Percentiles rank a stretch among this genome's conserved stretches.
Evolutionary conservation across 2,329 filamentous ascomycete species (phyloP).

Genomic region (Fusarium mangiferae): DNA sequence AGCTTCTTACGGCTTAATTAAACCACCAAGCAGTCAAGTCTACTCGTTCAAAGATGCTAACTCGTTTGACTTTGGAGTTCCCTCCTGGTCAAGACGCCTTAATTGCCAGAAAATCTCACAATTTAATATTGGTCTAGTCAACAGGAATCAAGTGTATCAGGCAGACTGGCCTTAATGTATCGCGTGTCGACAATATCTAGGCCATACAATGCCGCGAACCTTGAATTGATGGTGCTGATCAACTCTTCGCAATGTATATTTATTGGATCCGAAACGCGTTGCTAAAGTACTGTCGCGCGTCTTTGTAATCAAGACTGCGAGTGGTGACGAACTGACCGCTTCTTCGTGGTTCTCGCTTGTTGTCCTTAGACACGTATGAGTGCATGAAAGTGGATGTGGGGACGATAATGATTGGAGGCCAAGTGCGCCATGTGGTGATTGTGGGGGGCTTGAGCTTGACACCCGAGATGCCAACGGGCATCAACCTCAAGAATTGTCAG

Average conservation of each 20-base stretch:
- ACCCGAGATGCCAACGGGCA: background rate
- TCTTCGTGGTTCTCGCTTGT: background rate
- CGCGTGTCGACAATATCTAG: rapidly evolving
- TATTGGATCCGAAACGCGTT: background rate
- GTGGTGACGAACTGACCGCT: background rate
- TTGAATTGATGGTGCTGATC: rapidly evolving
- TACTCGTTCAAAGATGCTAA: rapidly evolving
- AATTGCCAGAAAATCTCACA: rapidly evolving
- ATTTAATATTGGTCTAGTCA: rapidly evolving
- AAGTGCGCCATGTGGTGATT: slow-evolving; percentile 2
- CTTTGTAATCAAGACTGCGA: rapidly evolving
- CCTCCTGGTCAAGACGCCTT: rapidly evolving
- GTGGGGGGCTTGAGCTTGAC: background rate
- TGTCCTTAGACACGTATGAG: slow-evolving; percentile 20
- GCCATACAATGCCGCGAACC: rapidly evolving
- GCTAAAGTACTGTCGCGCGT: background rate
- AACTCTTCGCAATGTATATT: rapidly evolving
- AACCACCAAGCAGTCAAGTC: rapidly evolving
- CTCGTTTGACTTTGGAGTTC: rapidly evolving
- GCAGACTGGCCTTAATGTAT: rapidly evolving
- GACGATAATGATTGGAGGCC: slow-evolving; percentile 15
- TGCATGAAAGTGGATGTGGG: slow-evolving; percentile 8
- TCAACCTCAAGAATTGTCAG: background rate
- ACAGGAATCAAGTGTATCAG: rapidly evolving
- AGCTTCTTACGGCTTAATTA: rapidly evolving